Evolutionary conservation across 2,329 filamentous ascomycete genomes (phyloP).

Genomic region (Byssochlamys sp.): DNA sequence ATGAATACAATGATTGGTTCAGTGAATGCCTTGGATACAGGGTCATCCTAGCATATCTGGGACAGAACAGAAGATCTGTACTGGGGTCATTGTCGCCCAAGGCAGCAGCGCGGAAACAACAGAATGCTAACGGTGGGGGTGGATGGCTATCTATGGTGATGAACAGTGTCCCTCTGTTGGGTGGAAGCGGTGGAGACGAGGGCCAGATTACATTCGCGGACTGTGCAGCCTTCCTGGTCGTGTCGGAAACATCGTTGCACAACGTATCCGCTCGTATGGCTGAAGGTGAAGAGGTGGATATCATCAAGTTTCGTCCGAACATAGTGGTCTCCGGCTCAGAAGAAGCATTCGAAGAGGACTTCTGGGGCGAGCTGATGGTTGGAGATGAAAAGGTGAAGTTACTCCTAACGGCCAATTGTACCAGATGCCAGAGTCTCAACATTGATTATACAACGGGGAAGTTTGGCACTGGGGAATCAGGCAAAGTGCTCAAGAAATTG

Average conservation of each 20-base stretch:
- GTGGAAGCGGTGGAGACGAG: slow-evolving; percentile 11
- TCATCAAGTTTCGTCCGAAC: slow-evolving; percentile 64
- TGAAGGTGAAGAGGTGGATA: slow-evolving; percentile 45
- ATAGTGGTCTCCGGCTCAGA: slow-evolving; percentile 55
- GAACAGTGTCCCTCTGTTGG: slow-evolving; percentile 1
- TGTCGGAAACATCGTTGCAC: slow-evolving; percentile 59
- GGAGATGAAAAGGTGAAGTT: slow-evolving; percentile 29
- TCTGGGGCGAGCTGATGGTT: slow-evolving; percentile 55
- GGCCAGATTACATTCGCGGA: slow-evolving; percentile 62
- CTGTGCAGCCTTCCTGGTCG: slow-evolving; percentile 54
- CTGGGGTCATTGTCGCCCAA: slow-evolving; percentile 52
- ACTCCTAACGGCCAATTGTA: slow-evolving; percentile 59
- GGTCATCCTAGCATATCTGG: slow-evolving; percentile 56
- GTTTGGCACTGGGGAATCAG: slow-evolving; percentile 46
- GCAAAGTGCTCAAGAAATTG: slow-evolving; percentile 59
- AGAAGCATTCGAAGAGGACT: slow-evolving; percentile 59
- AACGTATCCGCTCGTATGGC: slow-evolving; percentile 53
- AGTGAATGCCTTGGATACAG: slow-evolving; percentile 54
- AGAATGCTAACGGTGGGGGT: slow-evolving; percentile 4
- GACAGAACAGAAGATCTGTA: slow-evolving; percentile 49
- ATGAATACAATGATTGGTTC: slow-evolving; percentile 56
- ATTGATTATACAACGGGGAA: slow-evolving; percentile 60
- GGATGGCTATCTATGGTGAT: slow-evolving; percentile 12
- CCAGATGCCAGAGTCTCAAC: slow-evolving; percentile 59
- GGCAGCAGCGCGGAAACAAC: slow-evolving; percentile 14